Base-by-base conservation (phyloP, 768 basidiomycete species). In the Boletales sp. region DNA sequence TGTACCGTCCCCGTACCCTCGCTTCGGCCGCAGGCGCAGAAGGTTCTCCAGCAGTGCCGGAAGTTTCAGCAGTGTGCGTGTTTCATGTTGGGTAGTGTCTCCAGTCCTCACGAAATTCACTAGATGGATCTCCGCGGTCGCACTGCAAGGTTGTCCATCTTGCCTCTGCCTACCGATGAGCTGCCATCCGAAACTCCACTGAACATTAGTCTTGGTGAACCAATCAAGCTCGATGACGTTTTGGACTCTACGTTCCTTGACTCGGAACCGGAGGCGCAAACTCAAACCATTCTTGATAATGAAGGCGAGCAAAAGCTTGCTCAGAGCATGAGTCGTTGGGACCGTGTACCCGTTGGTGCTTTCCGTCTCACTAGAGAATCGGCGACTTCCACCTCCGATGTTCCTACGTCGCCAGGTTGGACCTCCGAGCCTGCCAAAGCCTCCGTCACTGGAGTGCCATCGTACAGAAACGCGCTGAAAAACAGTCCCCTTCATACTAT, bases 221-320 rank as follows among this genome's bases (percentile, higher is more conserved):
- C 80, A 11, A 75, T 81, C 33, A 71, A 70, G 53, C 75, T 91
- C 18, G 81, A 87, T 57, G 89, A 91, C 57, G 87, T 91, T 15
- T 73, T 91, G 33, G 86, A 91, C 49, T 75, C 83, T 1, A 83
- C 88, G 0, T 81, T 86, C 66, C 71, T 90, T 17, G 83, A 82
- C 57, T 74, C 77, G 0, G 84, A 84, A 44, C 75, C 71, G 15
- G 74, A 76, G 44, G 49, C 51, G 14, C 65, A 59, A 43, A 50
- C 57, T 50, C 63, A 61, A 35, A 56, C 63, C 15, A 63, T 65
- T 13, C 59, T 62, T 37, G 68, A 70, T 25, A 68, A 57, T 40
- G 76, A 77, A 34, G 57, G 53, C 41, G 70, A 70, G 37, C 70
- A 71, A 8, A 67, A 66, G 45, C 75, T 78, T 43, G 60, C 73